These are phyloP conservation scores for Phoma sp. DNA, from an alignment of 2,329 filamentous ascomycete genomes.

Conservation along the genomic window DNA sequence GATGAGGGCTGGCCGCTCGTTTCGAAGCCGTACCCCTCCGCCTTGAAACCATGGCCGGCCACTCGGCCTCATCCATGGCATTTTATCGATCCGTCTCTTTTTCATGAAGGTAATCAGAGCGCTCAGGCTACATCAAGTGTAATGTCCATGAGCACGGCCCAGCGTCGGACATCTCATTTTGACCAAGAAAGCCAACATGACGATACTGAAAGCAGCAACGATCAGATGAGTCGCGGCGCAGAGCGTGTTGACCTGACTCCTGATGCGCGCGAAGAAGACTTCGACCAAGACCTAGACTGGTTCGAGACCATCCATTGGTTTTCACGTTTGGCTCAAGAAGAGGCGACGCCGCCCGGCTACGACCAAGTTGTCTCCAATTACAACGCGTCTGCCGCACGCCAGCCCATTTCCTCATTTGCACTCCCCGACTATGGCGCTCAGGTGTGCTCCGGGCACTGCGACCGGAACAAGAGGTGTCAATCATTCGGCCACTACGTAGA, in stretches of 20 bases:
- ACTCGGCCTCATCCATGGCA: too few relatives aligned
- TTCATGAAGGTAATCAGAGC: too few relatives aligned
- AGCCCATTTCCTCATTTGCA: background rate
- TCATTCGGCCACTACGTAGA: background rate
- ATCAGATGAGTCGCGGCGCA: background rate
- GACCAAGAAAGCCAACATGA: too few relatives aligned
- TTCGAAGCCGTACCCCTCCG: too few relatives aligned
- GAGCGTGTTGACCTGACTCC: background rate
- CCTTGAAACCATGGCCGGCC: too few relatives aligned
- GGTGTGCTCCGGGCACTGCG: background rate
- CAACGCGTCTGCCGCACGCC: background rate
- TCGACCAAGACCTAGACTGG: background rate
- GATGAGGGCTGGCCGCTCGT: too few relatives aligned
- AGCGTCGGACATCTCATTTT: too few relatives aligned
- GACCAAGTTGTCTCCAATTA: background rate
- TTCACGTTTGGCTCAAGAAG: background rate
- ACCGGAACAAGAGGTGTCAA: background rate
- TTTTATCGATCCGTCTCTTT: too few relatives aligned
- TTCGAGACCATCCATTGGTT: background rate
- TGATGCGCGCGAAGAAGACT: background rate
- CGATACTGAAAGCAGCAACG: too few relatives aligned
- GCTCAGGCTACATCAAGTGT: too few relatives aligned
- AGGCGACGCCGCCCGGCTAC: background rate
- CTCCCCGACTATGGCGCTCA: background rate
- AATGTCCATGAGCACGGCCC: too few relatives aligned